Evolutionary conservation across 164 flowering plant species (phyloP).

Genomic region (Liquidambar formosana): DNA sequence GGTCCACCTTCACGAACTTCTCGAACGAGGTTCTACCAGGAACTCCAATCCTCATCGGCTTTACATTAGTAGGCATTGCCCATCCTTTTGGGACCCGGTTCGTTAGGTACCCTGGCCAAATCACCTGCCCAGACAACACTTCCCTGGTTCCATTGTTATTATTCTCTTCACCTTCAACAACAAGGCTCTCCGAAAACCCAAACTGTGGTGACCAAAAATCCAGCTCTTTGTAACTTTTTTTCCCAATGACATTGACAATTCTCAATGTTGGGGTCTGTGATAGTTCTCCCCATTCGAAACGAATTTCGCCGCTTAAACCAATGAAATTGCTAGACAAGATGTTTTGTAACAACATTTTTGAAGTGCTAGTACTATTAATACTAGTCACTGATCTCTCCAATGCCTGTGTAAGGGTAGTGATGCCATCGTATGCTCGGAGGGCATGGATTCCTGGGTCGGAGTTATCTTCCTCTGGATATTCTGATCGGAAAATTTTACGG

Average conservation of each 20-base stretch:
- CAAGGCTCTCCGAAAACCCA: conserved; percentile 3
- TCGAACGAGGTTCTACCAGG: conserved; percentile 38
- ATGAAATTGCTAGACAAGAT: conserved; percentile 22
- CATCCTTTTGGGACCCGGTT: conserved; percentile 43
- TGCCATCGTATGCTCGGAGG: conserved; percentile 36
- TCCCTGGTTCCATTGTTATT: background rate
- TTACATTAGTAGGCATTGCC: conserved; percentile 38
- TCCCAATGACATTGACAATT: conserved; percentile 32
- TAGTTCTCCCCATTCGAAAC: conserved; percentile 19
- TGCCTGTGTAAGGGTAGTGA: conserved; percentile 15
- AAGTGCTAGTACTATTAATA: background rate
- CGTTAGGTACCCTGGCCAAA: conserved; percentile 38
- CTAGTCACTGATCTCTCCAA: background rate
- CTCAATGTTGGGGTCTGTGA: conserved; percentile 1
- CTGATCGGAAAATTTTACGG: background rate
- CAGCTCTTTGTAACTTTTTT: conserved; percentile 29
- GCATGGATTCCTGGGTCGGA: conserved; percentile 34
- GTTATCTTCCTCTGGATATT: conserved; percentile 25
- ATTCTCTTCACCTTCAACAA: background rate
- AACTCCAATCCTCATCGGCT: conserved; percentile 47
- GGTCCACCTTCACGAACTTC: conserved; percentile 41
- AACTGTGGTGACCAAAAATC: conserved; percentile 8
- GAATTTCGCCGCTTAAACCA: conserved; percentile 35
- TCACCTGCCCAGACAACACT: conserved; percentile 11
- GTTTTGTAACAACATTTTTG: conserved; percentile 9